phyloP scores from a whole-genome alignment of 441 rosid species.

The Brassica balearica region DNA sequence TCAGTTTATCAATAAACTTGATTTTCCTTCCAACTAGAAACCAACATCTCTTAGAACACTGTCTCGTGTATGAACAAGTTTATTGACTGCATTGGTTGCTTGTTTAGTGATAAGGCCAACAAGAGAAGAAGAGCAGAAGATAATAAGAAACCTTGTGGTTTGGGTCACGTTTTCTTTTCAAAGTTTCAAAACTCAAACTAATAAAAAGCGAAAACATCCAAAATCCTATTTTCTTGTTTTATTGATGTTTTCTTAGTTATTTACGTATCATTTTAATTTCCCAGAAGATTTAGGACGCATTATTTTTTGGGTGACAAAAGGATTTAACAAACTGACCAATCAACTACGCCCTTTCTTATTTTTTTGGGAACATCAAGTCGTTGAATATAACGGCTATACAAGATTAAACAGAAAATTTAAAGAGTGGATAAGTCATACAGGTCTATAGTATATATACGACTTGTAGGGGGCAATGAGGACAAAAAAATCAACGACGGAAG shows the following conservation, averaged over 20 bases:
- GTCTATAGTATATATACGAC: conserved; percentile 28
- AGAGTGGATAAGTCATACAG: conserved; percentile 34
- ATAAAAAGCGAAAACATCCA: conserved; percentile 11
- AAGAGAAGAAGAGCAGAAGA: conserved; percentile 21
- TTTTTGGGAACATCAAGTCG: conserved; percentile 17
- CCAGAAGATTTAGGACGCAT: neutral
- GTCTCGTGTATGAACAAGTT: conserved; percentile 38
- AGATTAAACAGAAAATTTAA: neutral
- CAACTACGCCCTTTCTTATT: conserved; percentile 19
- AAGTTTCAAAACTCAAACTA: neutral
- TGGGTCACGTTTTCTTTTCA: conserved; percentile 25
- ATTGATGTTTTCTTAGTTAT: neutral
- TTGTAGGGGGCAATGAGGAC: conserved; percentile 23
- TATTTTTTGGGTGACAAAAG: conserved; percentile 9
- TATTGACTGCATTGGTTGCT: conserved; percentile 28
- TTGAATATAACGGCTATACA: neutral
- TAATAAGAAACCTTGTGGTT: conserved; percentile 25
- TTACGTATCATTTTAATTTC: conserved; percentile 1
- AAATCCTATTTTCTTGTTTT: conserved; percentile 14
- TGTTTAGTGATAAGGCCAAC: conserved; percentile 27
- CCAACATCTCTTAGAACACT: conserved; percentile 21
- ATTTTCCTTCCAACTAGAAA: conserved; percentile 27
- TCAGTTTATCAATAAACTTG: neutral
- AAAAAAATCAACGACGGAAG: conserved; percentile 43
- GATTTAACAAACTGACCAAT: conserved; percentile 34